These are phyloP conservation scores for Scorias spongiosa DNA, from an alignment of 2,329 filamentous ascomycete genomes.

Conservation along the genomic window DNA sequence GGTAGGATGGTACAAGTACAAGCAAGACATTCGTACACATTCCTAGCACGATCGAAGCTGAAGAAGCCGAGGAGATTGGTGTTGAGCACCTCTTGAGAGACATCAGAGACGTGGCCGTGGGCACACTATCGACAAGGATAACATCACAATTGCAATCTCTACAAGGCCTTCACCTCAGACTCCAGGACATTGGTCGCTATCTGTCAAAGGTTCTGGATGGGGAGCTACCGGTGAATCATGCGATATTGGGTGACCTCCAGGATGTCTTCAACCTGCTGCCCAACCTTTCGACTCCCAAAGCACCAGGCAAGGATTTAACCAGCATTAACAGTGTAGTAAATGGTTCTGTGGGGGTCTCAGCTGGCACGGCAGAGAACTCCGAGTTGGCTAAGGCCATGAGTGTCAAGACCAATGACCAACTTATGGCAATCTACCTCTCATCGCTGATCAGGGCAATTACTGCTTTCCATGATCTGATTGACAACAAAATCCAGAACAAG, in stretches of 20 bases:
- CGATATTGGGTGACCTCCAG: conserved; percentile 94
- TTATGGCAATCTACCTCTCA: conserved; percentile 96
- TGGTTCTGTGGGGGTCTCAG: conserved; percentile 38
- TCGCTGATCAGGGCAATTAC: conserved; percentile 95
- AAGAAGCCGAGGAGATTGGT: conserved; percentile 97
- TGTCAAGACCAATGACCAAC: conserved; percentile 96
- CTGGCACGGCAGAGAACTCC: conserved; percentile 46
- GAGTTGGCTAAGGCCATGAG: conserved; percentile 95
- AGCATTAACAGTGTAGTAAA: conserved; percentile 36
- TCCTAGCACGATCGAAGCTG: conserved; percentile 93
- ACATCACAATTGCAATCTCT: conserved; percentile 95
- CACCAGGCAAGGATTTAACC: conserved; percentile 47
- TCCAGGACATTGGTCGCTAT: conserved; percentile 91
- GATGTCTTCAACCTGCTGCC: conserved; percentile 97
- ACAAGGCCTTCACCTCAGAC: conserved; percentile 83
- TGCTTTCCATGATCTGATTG: conserved; percentile 96
- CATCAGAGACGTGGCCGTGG: conserved; percentile 94
- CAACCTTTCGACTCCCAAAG: conserved; percentile 74
- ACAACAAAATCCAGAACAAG: conserved; percentile 99
- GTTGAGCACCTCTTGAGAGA: conserved; percentile 95
- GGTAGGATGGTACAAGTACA: conserved; percentile 87
- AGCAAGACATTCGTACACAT: conserved; percentile 97
- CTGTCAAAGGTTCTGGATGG: conserved; percentile 90
- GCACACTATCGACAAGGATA: conserved; percentile 88
- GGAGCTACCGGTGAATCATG: conserved; percentile 88